Conservation (phyloP, 345 rosid genomes). For the Nephelium lappaceum region DNA sequence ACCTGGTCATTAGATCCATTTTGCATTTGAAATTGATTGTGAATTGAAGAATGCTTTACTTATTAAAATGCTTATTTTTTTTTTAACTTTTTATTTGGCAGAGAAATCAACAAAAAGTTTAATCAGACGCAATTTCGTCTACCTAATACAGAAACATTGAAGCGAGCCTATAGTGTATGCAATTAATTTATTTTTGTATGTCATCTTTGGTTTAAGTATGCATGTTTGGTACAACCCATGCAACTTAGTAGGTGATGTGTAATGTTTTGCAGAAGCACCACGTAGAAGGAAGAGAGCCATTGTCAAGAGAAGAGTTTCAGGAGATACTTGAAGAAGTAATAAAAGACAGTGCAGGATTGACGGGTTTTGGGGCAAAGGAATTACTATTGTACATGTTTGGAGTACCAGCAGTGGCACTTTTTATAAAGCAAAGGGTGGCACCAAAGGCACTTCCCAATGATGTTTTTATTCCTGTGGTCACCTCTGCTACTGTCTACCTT, state of each 20-base stretch:
- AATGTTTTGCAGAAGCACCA: conserved; percentile 52
- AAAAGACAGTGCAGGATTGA: conserved; percentile 47
- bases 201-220: too few relatives aligned
- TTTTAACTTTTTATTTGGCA: conserved; percentile 14
- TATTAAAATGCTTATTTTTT: too few relatives aligned
- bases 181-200: neutral
- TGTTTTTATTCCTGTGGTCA: conserved; percentile 68
- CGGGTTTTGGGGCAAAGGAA: conserved; percentile 75
- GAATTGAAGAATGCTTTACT: neutral
- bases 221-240: neutral
- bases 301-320: conserved; percentile 63
- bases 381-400: conserved; percentile 64
- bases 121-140: conserved; percentile 67
- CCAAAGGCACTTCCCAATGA: conserved; percentile 59
- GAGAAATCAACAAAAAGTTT: conserved; percentile 63
- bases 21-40: neutral
- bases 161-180: conserved; percentile 45
- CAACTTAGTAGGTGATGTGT: neutral
- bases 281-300: conserved; percentile 26
- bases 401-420: conserved; percentile 53
- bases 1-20: too few relatives aligned
- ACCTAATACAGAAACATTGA: conserved; percentile 45
- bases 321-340: conserved; percentile 61
- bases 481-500: conserved; percentile 75
- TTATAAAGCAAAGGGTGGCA: conserved; percentile 56